Percentiles rank a stretch among this genome's conserved stretches.
Evolutionary conservation across 2,329 filamentous ascomycete genomes (phyloP).

Genomic region (Penicillium sp.): DNA sequence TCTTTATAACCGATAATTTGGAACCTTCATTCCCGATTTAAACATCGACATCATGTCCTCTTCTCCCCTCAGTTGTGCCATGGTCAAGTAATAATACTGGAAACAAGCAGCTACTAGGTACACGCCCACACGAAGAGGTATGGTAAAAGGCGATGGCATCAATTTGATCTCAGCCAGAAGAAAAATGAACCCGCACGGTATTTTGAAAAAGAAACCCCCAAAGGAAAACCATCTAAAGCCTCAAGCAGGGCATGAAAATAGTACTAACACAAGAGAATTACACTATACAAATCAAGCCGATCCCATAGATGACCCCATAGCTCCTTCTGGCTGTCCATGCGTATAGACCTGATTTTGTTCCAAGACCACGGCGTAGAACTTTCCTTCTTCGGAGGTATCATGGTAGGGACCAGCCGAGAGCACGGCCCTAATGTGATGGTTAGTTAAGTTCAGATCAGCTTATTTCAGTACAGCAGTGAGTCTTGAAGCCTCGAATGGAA

Average conservation of each 20-base stretch:
- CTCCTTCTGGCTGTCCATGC: background rate
- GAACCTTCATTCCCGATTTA: too few species aligned
- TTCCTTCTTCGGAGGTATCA: constrained; percentile 37
- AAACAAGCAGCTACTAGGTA: too few species aligned
- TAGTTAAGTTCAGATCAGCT: background rate
- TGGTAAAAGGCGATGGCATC: too few species aligned
- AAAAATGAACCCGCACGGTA: background rate
- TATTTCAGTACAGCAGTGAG: background rate
- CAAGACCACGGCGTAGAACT: constrained; percentile 39
- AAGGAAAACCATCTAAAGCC: background rate
- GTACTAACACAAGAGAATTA: background rate
- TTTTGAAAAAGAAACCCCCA: background rate
- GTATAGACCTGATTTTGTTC: constrained; percentile 27
- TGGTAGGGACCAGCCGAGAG: constrained; percentile 36
- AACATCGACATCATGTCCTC: too few species aligned
- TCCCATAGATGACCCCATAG: background rate
- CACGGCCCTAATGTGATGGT: constrained; percentile 28
- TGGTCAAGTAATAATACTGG: too few species aligned
- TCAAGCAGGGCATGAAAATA: background rate
- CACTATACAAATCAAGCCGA: background rate
- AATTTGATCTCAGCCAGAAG: background rate
- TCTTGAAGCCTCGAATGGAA: too few species aligned
- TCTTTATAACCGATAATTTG: too few species aligned
- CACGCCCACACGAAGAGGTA: too few species aligned
- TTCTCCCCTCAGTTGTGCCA: too few species aligned